Conservation (phyloP, 768 basidiomycete genomes). For the Suillus subalutaceus region DNA sequence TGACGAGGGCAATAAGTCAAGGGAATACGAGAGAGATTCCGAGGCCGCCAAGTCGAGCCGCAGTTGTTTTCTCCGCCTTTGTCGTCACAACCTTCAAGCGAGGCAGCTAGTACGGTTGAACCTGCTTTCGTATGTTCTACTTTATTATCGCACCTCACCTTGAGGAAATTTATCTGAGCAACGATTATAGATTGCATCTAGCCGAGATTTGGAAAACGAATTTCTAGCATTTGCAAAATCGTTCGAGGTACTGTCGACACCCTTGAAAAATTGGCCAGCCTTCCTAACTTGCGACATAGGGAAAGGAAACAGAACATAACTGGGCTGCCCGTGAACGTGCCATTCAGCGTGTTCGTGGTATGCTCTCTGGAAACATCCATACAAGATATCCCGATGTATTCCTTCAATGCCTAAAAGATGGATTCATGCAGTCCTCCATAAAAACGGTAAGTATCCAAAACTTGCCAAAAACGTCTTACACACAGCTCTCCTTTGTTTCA, state of each 20-base stretch:
- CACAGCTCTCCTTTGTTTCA: constrained; percentile 33
- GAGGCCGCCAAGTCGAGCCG: constrained; percentile 66
- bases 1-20: constrained; percentile 51
- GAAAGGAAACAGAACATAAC: constrained; percentile 97
- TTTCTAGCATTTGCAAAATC: constrained; percentile 76
- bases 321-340: constrained; percentile 85
- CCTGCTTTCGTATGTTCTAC: constrained; percentile 66
- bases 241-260: constrained; percentile 66
- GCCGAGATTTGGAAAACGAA: constrained; percentile 82
- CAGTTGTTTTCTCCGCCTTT: constrained; percentile 45
- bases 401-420: constrained; percentile 70
- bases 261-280: background rate
- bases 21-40: constrained; percentile 52
- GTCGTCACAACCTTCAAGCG: constrained; percentile 44
- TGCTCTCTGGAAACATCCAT: constrained; percentile 87
- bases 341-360: constrained; percentile 79
- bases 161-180: constrained; percentile 9
- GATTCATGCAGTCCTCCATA: constrained; percentile 78
- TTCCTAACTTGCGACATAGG: constrained; percentile 46
- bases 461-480: background rate
- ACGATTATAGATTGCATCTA: constrained; percentile 71
- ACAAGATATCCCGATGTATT: constrained; percentile 75
- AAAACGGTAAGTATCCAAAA: constrained; percentile 67
- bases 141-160: background rate
- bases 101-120: constrained; percentile 50